A percentile compares a stretch with the other conserved stretches of the same genome.
phyloP scores from a whole-genome alignment of 2,329 filamentous ascomycete species.

The Ambrosiella cleistominuta region DNA sequence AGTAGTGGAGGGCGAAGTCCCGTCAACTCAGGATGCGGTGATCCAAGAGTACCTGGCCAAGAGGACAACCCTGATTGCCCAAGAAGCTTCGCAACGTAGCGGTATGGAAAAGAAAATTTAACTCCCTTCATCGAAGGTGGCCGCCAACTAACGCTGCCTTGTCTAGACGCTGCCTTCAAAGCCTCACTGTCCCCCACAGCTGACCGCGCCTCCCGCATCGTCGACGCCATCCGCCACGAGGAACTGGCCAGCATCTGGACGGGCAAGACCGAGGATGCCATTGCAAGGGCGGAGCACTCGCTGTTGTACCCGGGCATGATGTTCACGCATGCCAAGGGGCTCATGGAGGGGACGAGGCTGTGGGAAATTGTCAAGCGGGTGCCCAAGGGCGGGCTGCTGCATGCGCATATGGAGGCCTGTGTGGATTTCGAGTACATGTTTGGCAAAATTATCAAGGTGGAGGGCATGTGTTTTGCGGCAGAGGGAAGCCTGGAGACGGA shows the following conservation, averaged over 20 bases:
- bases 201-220: constrained; percentile 58
- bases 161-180: constrained; percentile 47
- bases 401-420: constrained; percentile 84
- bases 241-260: constrained; percentile 68
- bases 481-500: constrained; percentile 37
- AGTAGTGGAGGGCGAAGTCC: constrained; percentile 38
- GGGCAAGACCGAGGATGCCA: constrained; percentile 48
- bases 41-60: constrained; percentile 67
- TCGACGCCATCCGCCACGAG: constrained; percentile 58
- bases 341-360: constrained; percentile 67
- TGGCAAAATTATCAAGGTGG: constrained; percentile 48
- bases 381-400: constrained; percentile 75
- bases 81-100: constrained; percentile 70
- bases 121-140: not conserved
- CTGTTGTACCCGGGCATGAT: constrained; percentile 79
- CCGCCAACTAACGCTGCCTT: constrained; percentile 15
- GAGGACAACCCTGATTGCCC: constrained; percentile 54
- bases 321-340: constrained; percentile 72
- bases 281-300: constrained; percentile 43
- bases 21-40: constrained; percentile 49
- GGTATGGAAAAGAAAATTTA: constrained; percentile 1
- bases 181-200: constrained; percentile 64
- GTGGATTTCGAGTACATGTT: constrained; percentile 72
- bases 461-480: constrained; percentile 57
- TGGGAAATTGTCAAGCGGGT: constrained; percentile 73